phyloP scores from a whole-genome alignment of 1,284 basidiomycete species.

The Cystobasidium pallidum region DNA sequence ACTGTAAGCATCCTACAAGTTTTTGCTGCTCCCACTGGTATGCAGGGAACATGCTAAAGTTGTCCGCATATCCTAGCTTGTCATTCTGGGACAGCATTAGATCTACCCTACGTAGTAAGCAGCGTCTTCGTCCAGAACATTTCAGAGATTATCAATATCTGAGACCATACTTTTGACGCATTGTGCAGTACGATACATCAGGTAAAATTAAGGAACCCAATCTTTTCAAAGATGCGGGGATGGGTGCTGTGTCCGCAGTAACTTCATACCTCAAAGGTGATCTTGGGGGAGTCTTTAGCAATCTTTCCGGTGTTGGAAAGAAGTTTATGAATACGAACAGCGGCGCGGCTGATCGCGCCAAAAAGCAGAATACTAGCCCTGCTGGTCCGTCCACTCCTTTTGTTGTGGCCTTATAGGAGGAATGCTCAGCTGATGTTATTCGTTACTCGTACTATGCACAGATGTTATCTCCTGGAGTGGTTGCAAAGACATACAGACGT shows the following conservation, averaged over 20 bases:
- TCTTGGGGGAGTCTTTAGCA: conserved; percentile 55
- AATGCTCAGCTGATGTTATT: background rate
- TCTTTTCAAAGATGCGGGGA: conserved; percentile 52
- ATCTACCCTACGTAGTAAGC: conserved; percentile 63
- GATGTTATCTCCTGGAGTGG: conserved; percentile 58
- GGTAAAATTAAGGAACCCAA: conserved; percentile 64
- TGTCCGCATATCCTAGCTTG: conserved; percentile 48
- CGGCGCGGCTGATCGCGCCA: conserved; percentile 54
- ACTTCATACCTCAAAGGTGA: conserved; percentile 58
- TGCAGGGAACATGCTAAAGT: background rate
- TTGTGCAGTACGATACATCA: conserved; percentile 51
- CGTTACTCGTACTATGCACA: no score
- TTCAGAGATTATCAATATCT: no score
- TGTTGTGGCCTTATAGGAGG: no score
- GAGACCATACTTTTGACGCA: no score
- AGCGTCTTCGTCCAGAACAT: no score
- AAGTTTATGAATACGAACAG: conserved; percentile 55
- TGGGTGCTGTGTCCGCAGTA: conserved; percentile 54
- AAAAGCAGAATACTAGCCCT: conserved; percentile 50
- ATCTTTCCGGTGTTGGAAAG: conserved; percentile 56
- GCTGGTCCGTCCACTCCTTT: no score
- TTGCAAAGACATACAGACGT: conserved; percentile 55
- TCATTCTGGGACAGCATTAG: conserved; percentile 60
- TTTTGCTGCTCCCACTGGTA: background rate
- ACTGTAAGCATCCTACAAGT: conserved; percentile 56